Conservation (phyloP, 139 green algal species). For the Spirogloea muscicola region DNA sequence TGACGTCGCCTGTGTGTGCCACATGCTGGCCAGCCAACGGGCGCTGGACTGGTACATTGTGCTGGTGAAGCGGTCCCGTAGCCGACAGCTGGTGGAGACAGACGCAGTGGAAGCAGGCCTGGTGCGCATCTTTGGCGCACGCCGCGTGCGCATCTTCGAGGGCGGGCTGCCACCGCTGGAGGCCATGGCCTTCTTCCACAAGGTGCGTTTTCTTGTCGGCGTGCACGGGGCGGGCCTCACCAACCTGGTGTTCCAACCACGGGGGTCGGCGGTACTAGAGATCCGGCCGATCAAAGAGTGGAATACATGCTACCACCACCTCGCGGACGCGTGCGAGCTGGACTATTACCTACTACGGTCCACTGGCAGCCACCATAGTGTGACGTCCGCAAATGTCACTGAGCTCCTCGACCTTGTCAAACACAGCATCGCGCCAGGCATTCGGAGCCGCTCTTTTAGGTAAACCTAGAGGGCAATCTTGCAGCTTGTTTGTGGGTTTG, state of each 20-base stretch:
- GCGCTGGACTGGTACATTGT: too few relatives aligned
- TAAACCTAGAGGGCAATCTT: too few relatives aligned
- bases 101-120: background rate
- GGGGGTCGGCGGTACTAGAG: background rate
- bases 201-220: conserved; percentile 4
- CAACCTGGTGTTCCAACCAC: conserved; percentile 24
- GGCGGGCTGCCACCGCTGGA: background rate
- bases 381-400: too few relatives aligned
- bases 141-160: background rate
- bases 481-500: too few relatives aligned
- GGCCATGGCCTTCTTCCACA: conserved; percentile 3
- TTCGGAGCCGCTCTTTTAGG: too few relatives aligned
- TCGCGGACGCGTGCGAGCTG: background rate
- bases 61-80: too few relatives aligned
- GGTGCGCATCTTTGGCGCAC: background rate
- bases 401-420: too few relatives aligned
- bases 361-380: too few relatives aligned
- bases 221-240: conserved; percentile 20
- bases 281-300: background rate
- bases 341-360: background rate
- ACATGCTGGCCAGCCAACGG: too few relatives aligned
- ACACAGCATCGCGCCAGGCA: too few relatives aligned
- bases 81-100: conserved; percentile 1
- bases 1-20: too few relatives aligned
- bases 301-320: conserved; percentile 16